Conservation (phyloP, 2,329 filamentous ascomycete species). For the Microascus cirrosus region DNA sequence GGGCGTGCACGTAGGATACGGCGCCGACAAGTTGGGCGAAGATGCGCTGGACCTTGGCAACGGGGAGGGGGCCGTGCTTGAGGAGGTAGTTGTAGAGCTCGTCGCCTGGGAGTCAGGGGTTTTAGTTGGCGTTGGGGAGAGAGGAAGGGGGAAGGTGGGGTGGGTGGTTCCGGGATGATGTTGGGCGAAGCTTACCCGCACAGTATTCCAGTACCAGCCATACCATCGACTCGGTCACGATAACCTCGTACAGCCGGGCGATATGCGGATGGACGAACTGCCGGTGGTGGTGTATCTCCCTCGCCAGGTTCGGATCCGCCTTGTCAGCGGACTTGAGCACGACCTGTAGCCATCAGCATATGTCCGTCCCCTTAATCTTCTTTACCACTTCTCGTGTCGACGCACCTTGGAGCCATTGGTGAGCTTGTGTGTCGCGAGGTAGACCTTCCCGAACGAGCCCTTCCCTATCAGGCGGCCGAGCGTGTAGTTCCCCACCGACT, state of each 20-base stretch:
- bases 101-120: conserved; percentile 58
- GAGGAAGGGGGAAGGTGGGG: too few relatives aligned
- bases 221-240: conserved; percentile 87
- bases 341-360: conserved; percentile 45
- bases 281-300: conserved; percentile 96
- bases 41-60: conserved; percentile 84
- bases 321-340: conserved; percentile 98
- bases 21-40: conserved; percentile 94
- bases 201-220: conserved; percentile 98
- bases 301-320: conserved; percentile 86
- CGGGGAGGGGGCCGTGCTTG: conserved; percentile 70
- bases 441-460: conserved; percentile 97
- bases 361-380: too few relatives aligned
- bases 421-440: conserved; percentile 90
- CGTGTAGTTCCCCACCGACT: conserved; percentile 88
- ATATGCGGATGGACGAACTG: conserved; percentile 98
- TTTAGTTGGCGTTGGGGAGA: not conserved
- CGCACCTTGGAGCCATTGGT: conserved; percentile 92
- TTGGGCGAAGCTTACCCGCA: conserved; percentile 50
- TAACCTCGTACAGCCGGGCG: conserved; percentile 91
- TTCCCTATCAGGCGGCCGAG: conserved; percentile 90
- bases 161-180: not conserved
- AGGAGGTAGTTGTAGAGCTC: conserved; percentile 96
- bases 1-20: conserved; percentile 87
- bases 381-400: not conserved